Conservation (phyloP, 164 flowering plant genomes). For the Cinnamomum chago region DNA sequence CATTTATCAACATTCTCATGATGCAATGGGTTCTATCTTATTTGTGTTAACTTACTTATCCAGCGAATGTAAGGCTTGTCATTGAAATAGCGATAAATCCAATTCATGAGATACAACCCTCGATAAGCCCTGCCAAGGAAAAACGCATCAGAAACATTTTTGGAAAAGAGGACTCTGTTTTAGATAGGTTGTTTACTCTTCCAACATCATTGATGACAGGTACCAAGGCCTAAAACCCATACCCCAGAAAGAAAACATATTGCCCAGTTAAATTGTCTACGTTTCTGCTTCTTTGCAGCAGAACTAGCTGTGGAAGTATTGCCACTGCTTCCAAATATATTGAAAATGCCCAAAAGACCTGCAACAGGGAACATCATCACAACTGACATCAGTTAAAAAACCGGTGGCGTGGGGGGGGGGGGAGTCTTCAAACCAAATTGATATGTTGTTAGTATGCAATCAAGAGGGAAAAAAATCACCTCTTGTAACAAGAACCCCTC, state of each 20-base stretch:
- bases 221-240: slow-evolving; percentile 6
- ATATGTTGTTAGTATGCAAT: too few species aligned
- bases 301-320: slow-evolving; percentile 85
- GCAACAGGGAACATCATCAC: slow-evolving; percentile 5
- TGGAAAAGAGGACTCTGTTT: background rate
- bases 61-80: slow-evolving; percentile 60
- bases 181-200: too few species aligned
- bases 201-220: too few species aligned
- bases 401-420: too few species aligned
- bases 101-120: slow-evolving; percentile 72
- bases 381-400: too few species aligned
- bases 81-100: slow-evolving; percentile 81
- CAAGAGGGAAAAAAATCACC: slow-evolving; percentile 31
- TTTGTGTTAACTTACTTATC: slow-evolving; percentile 49
- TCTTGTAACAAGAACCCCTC: slow-evolving; percentile 73
- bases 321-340: slow-evolving; percentile 92
- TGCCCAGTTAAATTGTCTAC: slow-evolving; percentile 88
- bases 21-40: too few species aligned
- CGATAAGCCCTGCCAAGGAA: slow-evolving; percentile 73
- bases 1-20: too few species aligned
- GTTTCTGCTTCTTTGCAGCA: slow-evolving; percentile 84
- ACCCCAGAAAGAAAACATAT: slow-evolving; percentile 94
- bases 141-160: background rate
- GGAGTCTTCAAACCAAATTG: too few species aligned
- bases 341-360: slow-evolving; percentile 94